These are phyloP conservation scores for Solanum clarkiae DNA, from an alignment of 257 asterid species.

Conservation along the genomic window DNA sequence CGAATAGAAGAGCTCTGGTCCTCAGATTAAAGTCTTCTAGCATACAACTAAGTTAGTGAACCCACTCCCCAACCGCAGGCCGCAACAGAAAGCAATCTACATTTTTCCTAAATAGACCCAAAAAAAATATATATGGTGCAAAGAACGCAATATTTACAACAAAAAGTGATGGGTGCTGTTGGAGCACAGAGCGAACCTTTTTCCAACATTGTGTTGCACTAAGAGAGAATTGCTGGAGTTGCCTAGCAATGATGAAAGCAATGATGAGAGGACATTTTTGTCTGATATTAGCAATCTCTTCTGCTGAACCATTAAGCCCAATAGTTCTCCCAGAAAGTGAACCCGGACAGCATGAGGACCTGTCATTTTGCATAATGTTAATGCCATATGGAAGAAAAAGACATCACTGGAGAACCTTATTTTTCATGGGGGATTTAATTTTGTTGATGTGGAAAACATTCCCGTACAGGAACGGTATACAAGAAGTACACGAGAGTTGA, in stretches of 20 bases:
- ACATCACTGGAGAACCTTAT: background rate
- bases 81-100: background rate
- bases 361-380: slow-evolving; percentile 20
- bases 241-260: slow-evolving; percentile 57
- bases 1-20: background rate
- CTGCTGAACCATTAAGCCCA: slow-evolving; percentile 50
- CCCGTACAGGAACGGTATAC: background rate
- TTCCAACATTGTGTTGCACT: slow-evolving; percentile 41
- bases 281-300: slow-evolving; percentile 74
- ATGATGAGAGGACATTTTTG: slow-evolving; percentile 42
- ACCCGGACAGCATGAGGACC: slow-evolving; percentile 31
- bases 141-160: background rate
- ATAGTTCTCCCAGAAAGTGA: slow-evolving; percentile 62
- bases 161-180: background rate
- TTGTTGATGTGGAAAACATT: background rate
- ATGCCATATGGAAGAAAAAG: background rate
- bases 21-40: background rate
- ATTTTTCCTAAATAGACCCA: background rate
- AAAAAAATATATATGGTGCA: background rate
- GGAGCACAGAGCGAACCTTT: slow-evolving; percentile 30
- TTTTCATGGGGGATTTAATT: background rate
- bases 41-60: background rate
- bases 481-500: background rate
- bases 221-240: slow-evolving; percentile 44
- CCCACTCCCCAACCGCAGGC: background rate